Evolutionary conservation across 768 basidiomycete species (phyloP).

Genomic region (Hydnomerulius pinastri): DNA sequence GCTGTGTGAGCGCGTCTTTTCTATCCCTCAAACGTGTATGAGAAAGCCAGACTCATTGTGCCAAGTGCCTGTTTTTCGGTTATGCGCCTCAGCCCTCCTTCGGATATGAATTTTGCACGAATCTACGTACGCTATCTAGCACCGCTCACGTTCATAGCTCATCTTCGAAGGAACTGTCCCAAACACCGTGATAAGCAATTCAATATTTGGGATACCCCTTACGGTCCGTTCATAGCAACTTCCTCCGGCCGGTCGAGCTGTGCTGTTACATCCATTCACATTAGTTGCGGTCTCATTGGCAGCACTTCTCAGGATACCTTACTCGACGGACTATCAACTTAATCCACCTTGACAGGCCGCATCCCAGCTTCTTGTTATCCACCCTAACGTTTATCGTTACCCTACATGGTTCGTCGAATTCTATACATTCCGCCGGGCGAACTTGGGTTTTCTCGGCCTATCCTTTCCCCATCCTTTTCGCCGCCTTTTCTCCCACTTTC

Average conservation of each 20-base stretch:
- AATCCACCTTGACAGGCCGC: slow-evolving; percentile 4
- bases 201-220: background rate
- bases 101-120: slow-evolving; percentile 11
- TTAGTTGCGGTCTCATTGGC: background rate
- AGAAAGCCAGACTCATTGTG: slow-evolving; percentile 9
- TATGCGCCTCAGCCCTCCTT: slow-evolving; percentile 3
- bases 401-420: background rate
- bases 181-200: background rate
- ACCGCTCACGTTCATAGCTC: slow-evolving; percentile 1
- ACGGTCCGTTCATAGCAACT: background rate
- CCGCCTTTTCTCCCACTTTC: slow-evolving; percentile 8
- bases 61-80: slow-evolving; percentile 12
- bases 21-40: slow-evolving; percentile 19
- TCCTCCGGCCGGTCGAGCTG: background rate
- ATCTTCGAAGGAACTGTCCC: background rate
- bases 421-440: background rate
- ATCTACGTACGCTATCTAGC: background rate
- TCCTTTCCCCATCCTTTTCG: background rate
- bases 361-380: slow-evolving; percentile 3
- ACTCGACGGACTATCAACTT: background rate
- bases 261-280: background rate
- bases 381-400: background rate
- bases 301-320: background rate
- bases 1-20: slow-evolving; percentile 1
- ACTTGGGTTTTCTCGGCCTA: background rate